Evolutionary conservation across 148 eudicot species (phyloP).

Genomic region (Vaccinium vitisidaea): DNA sequence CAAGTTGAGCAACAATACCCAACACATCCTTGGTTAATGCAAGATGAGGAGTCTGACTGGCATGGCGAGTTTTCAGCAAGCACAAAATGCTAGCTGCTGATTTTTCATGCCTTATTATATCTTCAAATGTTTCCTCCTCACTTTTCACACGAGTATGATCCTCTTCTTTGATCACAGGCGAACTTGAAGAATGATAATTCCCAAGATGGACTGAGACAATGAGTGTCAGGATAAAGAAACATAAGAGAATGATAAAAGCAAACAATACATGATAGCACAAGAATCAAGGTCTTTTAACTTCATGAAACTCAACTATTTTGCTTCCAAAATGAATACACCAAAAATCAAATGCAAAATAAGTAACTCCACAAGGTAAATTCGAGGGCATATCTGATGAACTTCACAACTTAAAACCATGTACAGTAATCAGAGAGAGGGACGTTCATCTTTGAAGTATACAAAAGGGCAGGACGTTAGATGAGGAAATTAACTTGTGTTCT

Average conservation of each 20-base stretch:
- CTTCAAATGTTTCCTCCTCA: slow-evolving; percentile 55
- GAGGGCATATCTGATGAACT: slow-evolving; percentile 1
- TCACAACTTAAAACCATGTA: neutral
- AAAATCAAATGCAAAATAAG: neutral
- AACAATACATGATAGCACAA: neutral
- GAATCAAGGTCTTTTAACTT: neutral
- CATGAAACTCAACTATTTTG: neutral
- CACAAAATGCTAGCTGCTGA: slow-evolving; percentile 66
- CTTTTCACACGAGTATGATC: slow-evolving; percentile 25
- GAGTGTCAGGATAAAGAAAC: neutral
- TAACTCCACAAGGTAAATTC: neutral
- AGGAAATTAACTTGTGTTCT: neutral
- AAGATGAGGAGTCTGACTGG: slow-evolving; percentile 34
- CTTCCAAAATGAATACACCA: neutral
- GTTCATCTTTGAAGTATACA: neutral
- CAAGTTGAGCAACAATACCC: slow-evolving; percentile 79
- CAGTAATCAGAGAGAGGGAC: neutral
- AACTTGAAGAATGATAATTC: slow-evolving; percentile 38
- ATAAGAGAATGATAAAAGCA: neutral
- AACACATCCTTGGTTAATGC: slow-evolving; percentile 49
- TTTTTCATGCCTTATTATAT: slow-evolving; percentile 53
- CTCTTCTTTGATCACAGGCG: slow-evolving; percentile 32
- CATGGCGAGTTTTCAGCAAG: slow-evolving; percentile 45
- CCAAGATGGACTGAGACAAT: slow-evolving; percentile 55
- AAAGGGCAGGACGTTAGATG: neutral